Base-by-base conservation (phyloP, 176 grass and related monocot species). In the Alopecurus myosuroides region DNA sequence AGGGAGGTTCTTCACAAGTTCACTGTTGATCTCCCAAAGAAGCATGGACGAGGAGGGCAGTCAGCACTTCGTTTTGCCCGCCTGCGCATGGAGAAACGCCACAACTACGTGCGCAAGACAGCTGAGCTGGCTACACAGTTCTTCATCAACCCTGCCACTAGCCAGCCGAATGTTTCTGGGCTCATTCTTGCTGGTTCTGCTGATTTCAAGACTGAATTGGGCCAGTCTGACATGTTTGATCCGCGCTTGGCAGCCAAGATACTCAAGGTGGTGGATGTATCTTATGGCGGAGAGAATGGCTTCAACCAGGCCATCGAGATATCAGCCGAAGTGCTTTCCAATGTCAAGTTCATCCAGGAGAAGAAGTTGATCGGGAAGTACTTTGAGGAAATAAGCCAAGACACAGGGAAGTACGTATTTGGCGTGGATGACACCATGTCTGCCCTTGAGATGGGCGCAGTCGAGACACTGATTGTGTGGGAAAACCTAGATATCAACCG, bases 341-440 rank as follows among this genome's bases (percentile, higher is more conserved):
- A 88, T 64, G 81, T 88, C 63, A 88, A 88, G 51, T 88, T 88
- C 52, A 79, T 84, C 25, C 81, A 84, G 34, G 86, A 88, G 36
- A 83, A 88, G 81, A 77, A 74, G 81, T 41, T 79, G 30, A 84
- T 88, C 8, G 86, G 86, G 56, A 84, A 88, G 53, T 88, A 88
- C 66, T 88, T 88, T 34, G 86, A 88, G 75, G 86, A 88, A 44
- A 88, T 88, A 71, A 88, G 86, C 51, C 86, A 83, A 64, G 86
- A 88, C 86, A 84, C 81, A 4, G 86, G 86, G 20, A 88, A 88
- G 55, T 88, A 84, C 73, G 81, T 88, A 33, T 72, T 88, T 11
- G 74, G 86, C 78, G 86, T 78, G 28, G 74, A 88, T 39, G 86
- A 88, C 51, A 88, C 86, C 6, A 58, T 88, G 51, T 35, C 75